Evolutionary conservation across 225 moss, liverwort and hornwort species (phyloP), one percentile per base, ranked within the genome.

Genomic region (Pseudoscleropodium purum): DNA sequence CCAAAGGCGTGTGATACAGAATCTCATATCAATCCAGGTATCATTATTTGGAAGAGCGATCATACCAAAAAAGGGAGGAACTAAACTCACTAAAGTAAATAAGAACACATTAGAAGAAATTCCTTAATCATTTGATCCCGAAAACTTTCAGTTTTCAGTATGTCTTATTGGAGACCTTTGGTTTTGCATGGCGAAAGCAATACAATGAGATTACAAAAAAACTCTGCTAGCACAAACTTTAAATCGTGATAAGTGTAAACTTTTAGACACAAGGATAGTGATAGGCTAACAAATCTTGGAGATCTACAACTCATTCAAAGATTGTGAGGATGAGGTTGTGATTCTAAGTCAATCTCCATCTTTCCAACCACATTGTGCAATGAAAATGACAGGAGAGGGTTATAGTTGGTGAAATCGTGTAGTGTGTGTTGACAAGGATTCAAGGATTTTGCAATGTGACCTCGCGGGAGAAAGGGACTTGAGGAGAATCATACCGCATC

Each of bases 401-500:
- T 61, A 60, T 10, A 18, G 15, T 63, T 63, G 63, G 29, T 51
- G 49, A 20, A 30, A 29, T 77, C 51, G 29, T 5, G 11, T 3
- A 62, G 20, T 45, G 37, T 45, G 15, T 27, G 52, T 47, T 43
- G 67, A 23, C 30, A 69, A 77, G 36, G 43, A 82, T 86, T 61
- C 43, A 51, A 34, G 36, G 25, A 61, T 49, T 59, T 39, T 57
- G 57, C 23, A 25, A 63, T 17, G 29, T 61, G 52, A 69, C 59
- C n/a, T 64, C 59, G 23, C 5, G 52, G 33, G 31, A 11, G 4
- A 11, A 27, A 61, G 61, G 30, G 30, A 23, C 19, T 51, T 25
- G 25, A 41, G 47, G 68, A 81, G 51, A 79, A 37, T 41, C 90
- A 2, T 89, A 99, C 99, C 94, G 96, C 97, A 82, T 96, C 99